Conservation (phyloP, 169 alveolate genomes). For the Sarcocystis neurona region DNA sequence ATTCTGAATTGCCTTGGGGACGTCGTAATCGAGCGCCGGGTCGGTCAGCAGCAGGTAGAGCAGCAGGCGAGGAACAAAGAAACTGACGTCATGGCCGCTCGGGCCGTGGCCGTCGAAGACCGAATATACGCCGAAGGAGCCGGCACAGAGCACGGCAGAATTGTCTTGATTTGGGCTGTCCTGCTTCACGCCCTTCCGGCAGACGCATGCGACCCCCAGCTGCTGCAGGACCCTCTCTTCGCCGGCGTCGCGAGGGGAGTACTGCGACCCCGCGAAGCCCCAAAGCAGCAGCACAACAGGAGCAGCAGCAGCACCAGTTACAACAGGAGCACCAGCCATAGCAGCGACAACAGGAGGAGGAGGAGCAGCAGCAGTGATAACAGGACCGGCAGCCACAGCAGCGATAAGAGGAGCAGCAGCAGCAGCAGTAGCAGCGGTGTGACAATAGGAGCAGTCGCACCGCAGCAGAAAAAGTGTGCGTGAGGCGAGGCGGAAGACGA, state of each 20-base stretch:
- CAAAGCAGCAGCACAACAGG: too few species aligned
- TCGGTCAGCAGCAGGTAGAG: conserved; percentile 64
- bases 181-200: conserved; percentile 87
- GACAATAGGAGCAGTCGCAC: neutral
- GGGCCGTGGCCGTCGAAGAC: conserved; percentile 93
- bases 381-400: too few species aligned
- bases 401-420: too few species aligned
- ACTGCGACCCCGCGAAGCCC: too few species aligned
- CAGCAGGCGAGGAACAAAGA: conserved; percentile 78
- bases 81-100: conserved; percentile 85
- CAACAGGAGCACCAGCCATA: too few species aligned
- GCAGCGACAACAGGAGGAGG: too few species aligned
- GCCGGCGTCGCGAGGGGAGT: neutral
- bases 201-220: conserved; percentile 76
- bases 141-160: conserved; percentile 59
- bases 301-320: too few species aligned
- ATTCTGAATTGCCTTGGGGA: conserved; percentile 12
- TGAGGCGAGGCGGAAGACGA: neutral
- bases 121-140: conserved; percentile 74
- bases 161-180: conserved; percentile 90
- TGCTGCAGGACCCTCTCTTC: conserved; percentile 3
- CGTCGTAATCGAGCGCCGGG: neutral
- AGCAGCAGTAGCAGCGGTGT: too few species aligned
- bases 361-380: too few species aligned
- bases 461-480: neutral